phyloP scores from a whole-genome alignment of 306 rosid species.

The Citrullus colocynthis region DNA sequence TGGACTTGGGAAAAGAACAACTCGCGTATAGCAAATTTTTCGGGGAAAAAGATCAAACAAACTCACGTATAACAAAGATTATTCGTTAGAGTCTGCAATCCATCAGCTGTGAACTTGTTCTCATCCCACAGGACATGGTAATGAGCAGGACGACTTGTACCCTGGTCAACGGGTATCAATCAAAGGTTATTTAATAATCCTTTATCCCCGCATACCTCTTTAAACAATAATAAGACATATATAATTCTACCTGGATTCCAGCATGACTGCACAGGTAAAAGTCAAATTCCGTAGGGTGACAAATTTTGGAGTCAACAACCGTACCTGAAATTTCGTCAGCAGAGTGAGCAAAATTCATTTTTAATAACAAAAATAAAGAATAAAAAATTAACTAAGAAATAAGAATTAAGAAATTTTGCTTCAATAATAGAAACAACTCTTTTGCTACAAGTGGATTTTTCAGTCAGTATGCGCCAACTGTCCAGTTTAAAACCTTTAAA shows the following conservation, averaged over 20 bases:
- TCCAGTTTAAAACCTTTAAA: background rate
- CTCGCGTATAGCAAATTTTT: no score
- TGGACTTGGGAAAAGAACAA: background rate
- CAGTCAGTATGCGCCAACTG: background rate
- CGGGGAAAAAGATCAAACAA: no score
- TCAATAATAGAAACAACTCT: background rate
- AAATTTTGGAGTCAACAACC: constrained; percentile 88
- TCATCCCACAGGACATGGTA: constrained; percentile 97
- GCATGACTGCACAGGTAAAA: constrained; percentile 94
- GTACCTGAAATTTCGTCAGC: constrained; percentile 44
- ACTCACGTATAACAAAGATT: constrained; percentile 96
- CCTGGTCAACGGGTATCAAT: constrained; percentile 35
- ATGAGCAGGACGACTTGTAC: constrained; percentile 96
- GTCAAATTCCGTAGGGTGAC: constrained; percentile 92
- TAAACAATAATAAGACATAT: background rate
- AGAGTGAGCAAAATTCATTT: background rate
- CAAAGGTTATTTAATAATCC: background rate
- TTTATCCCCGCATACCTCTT: background rate
- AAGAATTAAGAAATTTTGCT: background rate
- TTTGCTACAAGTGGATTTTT: background rate
- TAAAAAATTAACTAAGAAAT: background rate
- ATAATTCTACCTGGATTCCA: constrained; percentile 65
- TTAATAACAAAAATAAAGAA: background rate
- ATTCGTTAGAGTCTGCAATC: constrained; percentile 61
- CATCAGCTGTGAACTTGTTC: constrained; percentile 86